A percentile compares a stretch with the other conserved stretches of the same genome.
Conservation (phyloP, 345 rosid genomes). For the Citrus cavaleriei region DNA sequence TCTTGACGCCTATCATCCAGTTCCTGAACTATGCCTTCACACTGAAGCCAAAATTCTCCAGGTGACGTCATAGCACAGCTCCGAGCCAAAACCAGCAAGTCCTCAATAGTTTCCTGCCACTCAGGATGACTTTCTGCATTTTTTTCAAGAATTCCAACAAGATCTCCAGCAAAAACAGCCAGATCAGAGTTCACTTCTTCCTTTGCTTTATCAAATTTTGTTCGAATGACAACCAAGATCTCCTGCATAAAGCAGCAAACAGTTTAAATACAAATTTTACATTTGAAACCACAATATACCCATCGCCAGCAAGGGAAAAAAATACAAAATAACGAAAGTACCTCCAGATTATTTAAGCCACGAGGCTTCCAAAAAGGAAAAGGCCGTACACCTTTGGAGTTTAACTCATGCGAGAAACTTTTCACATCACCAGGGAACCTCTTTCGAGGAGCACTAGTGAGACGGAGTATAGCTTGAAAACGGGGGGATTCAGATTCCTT, state of each 20-base stretch:
- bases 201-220: slow-evolving; percentile 96
- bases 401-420: slow-evolving; percentile 98
- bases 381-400: slow-evolving; percentile 96
- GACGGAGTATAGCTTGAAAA: slow-evolving; percentile 93
- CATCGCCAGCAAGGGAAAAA: slow-evolving; percentile 2
- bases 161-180: slow-evolving; percentile 94
- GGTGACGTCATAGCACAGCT: slow-evolving; percentile 92
- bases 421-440: slow-evolving; percentile 94
- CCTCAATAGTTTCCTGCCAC: slow-evolving; percentile 98
- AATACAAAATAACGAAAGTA: slow-evolving; percentile 22
- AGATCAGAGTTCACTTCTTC: slow-evolving; percentile 99
- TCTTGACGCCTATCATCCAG: slow-evolving; percentile 98
- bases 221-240: slow-evolving; percentile 72
- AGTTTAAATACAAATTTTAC: slow-evolving; percentile 14
- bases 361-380: slow-evolving; percentile 97
- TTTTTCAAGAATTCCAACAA: slow-evolving; percentile 94
- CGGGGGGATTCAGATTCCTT: slow-evolving; percentile 99
- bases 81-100: slow-evolving; percentile 91
- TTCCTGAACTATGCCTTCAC: slow-evolving; percentile 99
- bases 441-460: slow-evolving; percentile 94
- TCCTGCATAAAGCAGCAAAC: slow-evolving; percentile 50
- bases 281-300: slow-evolving; percentile 3
- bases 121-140: slow-evolving; percentile 98
- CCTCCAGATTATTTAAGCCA: slow-evolving; percentile 86
- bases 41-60: slow-evolving; percentile 98